Conservation (phyloP, 2,329 filamentous ascomycete genomes). For the Diaporthe caulivora region DNA sequence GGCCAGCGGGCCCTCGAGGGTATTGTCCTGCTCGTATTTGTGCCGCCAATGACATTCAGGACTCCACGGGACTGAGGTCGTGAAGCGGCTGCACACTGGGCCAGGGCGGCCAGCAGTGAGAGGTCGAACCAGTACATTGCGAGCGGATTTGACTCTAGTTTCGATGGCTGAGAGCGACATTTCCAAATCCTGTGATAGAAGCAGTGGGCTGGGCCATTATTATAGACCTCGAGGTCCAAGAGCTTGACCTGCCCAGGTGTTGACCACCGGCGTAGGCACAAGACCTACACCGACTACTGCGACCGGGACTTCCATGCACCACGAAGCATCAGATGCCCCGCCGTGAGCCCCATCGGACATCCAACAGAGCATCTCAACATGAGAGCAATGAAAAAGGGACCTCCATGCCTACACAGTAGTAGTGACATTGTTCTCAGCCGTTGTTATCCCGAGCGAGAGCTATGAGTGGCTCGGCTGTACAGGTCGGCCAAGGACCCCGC, state of each 20-base stretch:
- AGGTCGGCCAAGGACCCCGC: constrained; percentile 15
- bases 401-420: too few relatives aligned
- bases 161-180: too few relatives aligned
- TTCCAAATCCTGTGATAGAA: too few relatives aligned
- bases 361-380: constrained; percentile 13
- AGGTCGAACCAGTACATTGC: constrained; percentile 22
- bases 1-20: constrained; percentile 40
- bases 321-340: constrained; percentile 2
- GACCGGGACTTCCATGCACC: constrained; percentile 7
- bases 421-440: background rate
- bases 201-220: too few relatives aligned
- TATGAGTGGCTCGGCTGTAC: constrained; percentile 18
- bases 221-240: background rate
- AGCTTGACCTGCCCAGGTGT: background rate
- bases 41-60: background rate
- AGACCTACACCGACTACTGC: background rate
- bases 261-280: background rate
- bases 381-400: background rate
- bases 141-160: background rate
- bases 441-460: constrained; percentile 5
- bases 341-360: background rate
- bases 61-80: background rate
- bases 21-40: constrained; percentile 12
- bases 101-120: constrained; percentile 26
- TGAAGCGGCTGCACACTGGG: background rate